Conservation (phyloP, 495 filamentous ascomycete species). For the Lasiosphaeriaceae sp. region DNA sequence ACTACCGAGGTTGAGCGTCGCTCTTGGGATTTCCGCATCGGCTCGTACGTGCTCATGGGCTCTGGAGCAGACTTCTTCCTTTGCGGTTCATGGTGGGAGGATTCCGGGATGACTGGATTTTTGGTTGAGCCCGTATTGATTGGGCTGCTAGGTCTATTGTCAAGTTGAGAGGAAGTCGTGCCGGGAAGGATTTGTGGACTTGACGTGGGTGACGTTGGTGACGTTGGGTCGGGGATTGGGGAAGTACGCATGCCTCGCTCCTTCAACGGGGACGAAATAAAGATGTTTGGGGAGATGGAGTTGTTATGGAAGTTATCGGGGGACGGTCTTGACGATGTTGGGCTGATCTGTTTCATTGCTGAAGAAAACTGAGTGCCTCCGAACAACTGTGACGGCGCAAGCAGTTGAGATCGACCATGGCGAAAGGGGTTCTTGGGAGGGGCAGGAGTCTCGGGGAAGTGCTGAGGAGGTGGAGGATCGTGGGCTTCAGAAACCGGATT, state of each 20-base stretch:
- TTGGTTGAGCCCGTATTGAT: conserved; percentile 9
- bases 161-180: conserved; percentile 12
- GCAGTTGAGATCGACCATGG: conserved; percentile 29
- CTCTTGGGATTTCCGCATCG: conserved; percentile 33
- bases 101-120: conserved; percentile 21
- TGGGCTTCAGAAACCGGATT: conserved; percentile 12
- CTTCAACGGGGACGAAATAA: conserved; percentile 42
- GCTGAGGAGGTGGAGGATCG: conserved; percentile 2
- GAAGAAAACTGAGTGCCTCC: conserved; percentile 43
- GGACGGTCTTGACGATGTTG: conserved; percentile 48
- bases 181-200: conserved; percentile 31
- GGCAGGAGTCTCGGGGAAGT: conserved; percentile 41
- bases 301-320: conserved; percentile 35
- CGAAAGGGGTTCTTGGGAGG: conserved; percentile 39
- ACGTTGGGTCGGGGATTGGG: conserved; percentile 22
- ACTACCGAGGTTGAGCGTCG: conserved; percentile 18
- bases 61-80: conserved; percentile 20
- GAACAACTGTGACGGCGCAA: conserved; percentile 44
- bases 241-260: conserved; percentile 38
- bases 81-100: conserved; percentile 11
- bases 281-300: conserved; percentile 33
- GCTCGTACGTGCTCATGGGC: conserved; percentile 29
- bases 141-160: conserved; percentile 17
- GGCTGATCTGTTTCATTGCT: conserved; percentile 37
- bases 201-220: conserved; percentile 35